Evolutionary conservation across 306 rosid genomes (phyloP), one percentile per base, ranked within the genome.

Genomic region (Sicyos baderoa): DNA sequence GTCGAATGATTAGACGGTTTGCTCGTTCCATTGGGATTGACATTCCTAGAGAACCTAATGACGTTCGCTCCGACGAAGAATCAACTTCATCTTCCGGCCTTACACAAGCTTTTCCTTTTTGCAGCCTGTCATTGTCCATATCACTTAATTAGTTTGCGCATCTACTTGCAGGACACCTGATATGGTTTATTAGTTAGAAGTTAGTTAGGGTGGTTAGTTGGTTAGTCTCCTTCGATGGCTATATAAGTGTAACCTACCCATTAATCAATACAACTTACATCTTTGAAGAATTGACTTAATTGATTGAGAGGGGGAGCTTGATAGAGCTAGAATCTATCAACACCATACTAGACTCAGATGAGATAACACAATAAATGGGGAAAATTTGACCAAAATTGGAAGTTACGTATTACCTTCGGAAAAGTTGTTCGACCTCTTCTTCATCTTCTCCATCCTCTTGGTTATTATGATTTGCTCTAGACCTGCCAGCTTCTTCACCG

Each of bases 51-150:
- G 84, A 76, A 52, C 86, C 80, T 73, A 84, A 68, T 57, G 65
- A 77, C 15, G 82, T 81, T 10, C 73, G 85, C 76, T 84, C 85
- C 1, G 72, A 72, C 63, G 82, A 72, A 4, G 76, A 44, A 44
- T 45, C 75, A 63, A 75, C 85, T 77, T 92, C 95, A 35, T 89
- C 97, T 79, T 87, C 95, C 8, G 89, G 90, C 79, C 80, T 81
- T 35, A 84, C 88, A 75, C 96, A 86, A 48, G 97, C 97, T 79
- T 92, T 92, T 80, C 97, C 97, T 78, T 92, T 92, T 25, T 93
- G 90, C 76, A 92, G 79, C 85, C 97, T 92, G 86, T 72, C 71
- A 73, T 54, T 57, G 54, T 22, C 16, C 53, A 44, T n/a, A 55
- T 12, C 53, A 54, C 42, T 53, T 13, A 52, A 16, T 40, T 62